These are phyloP conservation scores for Kluyveromyces lactis DNA, from an alignment of 805 yeast species.

Conservation along the genomic window DNA sequence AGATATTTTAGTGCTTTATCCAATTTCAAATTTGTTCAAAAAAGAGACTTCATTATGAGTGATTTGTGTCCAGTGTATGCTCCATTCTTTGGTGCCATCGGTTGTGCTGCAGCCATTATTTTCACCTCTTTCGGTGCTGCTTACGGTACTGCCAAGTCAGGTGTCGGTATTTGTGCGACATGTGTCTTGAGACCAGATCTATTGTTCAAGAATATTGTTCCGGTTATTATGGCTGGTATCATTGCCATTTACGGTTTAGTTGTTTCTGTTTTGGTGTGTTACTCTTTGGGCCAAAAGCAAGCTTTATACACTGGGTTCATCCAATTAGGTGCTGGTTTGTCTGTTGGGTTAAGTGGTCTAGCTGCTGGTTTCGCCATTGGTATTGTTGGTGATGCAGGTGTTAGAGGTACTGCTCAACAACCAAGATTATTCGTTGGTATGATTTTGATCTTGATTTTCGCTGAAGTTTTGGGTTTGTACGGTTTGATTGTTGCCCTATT, in stretches of 20 bases:
- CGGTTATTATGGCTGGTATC: slow-evolving; percentile 99
- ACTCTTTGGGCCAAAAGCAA: slow-evolving; percentile 79
- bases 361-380: slow-evolving; percentile 99
- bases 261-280: slow-evolving; percentile 89
- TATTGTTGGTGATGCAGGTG: slow-evolving; percentile 99
- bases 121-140: slow-evolving; percentile 99
- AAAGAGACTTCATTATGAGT: slow-evolving; percentile 18
- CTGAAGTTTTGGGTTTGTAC: slow-evolving; percentile 96
- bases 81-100: slow-evolving; percentile 98
- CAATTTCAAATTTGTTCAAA: neutral
- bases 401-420: slow-evolving; percentile 96
- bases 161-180: slow-evolving; percentile 98
- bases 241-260: slow-evolving; percentile 97
- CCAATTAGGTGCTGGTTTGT: slow-evolving; percentile 96
- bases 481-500: slow-evolving; percentile 97
- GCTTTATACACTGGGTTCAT: slow-evolving; percentile 95
- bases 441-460: slow-evolving; percentile 96
- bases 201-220: slow-evolving; percentile 86
- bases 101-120: slow-evolving; percentile 98
- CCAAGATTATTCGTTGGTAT: slow-evolving; percentile 98
- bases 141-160: slow-evolving; percentile 98
- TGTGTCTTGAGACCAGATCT: slow-evolving; percentile 96
- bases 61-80: slow-evolving; percentile 37
- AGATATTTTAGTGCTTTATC: no score
- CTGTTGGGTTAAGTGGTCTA: slow-evolving; percentile 93